Percentiles rank a stretch among this genome's conserved stretches.
Evolutionary conservation across 2,329 filamentous ascomycete species (phyloP).

Genomic region (Passalora sequoiae): DNA sequence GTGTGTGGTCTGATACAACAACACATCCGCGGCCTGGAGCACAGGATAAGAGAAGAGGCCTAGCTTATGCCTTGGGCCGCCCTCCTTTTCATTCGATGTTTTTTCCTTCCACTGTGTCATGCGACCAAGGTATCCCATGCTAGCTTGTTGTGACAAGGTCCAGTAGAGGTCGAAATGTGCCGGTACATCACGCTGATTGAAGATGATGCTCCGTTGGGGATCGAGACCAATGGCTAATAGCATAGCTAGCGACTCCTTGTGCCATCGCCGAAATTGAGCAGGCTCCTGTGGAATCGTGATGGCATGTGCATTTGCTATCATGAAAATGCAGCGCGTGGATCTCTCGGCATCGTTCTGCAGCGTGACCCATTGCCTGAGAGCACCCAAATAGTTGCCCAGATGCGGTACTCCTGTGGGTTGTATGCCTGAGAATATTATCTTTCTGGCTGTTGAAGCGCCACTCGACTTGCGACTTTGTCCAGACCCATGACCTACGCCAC

Average conservation of each 20-base stretch:
- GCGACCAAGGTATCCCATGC: constrained; percentile 87
- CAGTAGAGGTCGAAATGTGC: constrained; percentile 91
- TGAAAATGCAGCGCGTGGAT: constrained; percentile 67
- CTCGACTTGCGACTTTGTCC: constrained; percentile 7
- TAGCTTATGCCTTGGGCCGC: constrained; percentile 59
- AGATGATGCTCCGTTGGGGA: constrained; percentile 70
- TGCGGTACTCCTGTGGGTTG: constrained; percentile 94
- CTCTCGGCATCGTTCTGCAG: constrained; percentile 62
- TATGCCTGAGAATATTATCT: constrained; percentile 86
- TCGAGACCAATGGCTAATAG: constrained; percentile 80
- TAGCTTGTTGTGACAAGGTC: constrained; percentile 88
- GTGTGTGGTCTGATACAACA: constrained; percentile 83
- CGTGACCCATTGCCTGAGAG: constrained; percentile 76
- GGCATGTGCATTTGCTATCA: constrained; percentile 88
- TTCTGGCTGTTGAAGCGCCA: constrained; percentile 10
- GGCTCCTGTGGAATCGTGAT: constrained; percentile 73
- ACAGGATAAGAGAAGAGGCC: constrained; percentile 95
- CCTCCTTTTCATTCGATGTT: constrained; percentile 40
- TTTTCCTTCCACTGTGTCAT: constrained; percentile 98
- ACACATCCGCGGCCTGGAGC: constrained; percentile 87
- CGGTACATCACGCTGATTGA: constrained; percentile 63
- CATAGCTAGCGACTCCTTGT: constrained; percentile 70
- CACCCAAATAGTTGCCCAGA: constrained; percentile 90
- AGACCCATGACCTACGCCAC: neutral
- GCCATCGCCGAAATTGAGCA: constrained; percentile 56